Evolutionary conservation across 2,329 filamentous ascomycete genomes (phyloP).

Genomic region (Nemania sp.): DNA sequence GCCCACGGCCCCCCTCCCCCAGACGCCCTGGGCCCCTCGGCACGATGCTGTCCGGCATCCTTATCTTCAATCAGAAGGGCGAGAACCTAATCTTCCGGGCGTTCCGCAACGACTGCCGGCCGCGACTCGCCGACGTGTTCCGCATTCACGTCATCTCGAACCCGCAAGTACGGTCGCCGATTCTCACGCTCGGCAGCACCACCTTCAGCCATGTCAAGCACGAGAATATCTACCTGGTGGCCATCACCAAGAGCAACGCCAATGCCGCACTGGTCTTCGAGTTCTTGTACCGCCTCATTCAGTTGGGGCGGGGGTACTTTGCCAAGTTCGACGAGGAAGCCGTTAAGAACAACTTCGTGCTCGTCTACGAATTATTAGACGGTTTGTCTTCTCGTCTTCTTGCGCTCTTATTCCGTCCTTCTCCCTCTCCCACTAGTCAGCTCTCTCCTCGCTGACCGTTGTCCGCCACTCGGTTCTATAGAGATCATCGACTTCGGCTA

Average conservation of each 20-base stretch:
- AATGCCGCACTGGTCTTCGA: slow-evolving; percentile 98
- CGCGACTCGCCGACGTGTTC: slow-evolving; percentile 96
- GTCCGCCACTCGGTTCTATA: slow-evolving; percentile 40
- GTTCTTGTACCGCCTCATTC: slow-evolving; percentile 90
- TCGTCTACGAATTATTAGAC: slow-evolving; percentile 96
- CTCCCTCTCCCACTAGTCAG: not conserved
- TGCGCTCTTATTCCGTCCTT: not conserved
- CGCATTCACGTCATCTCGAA: slow-evolving; percentile 99
- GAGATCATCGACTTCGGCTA: slow-evolving; percentile 99
- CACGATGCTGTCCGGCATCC: slow-evolving; percentile 92
- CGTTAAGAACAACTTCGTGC: slow-evolving; percentile 99
- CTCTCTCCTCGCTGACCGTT: slow-evolving; percentile 1
- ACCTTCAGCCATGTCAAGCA: slow-evolving; percentile 99
- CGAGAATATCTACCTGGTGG: slow-evolving; percentile 98
- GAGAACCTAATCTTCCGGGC: slow-evolving; percentile 99
- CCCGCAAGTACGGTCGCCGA: slow-evolving; percentile 93
- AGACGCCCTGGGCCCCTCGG: too few relatives aligned
- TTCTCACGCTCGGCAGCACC: slow-evolving; percentile 93
- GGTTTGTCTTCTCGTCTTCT: slow-evolving; percentile 52
- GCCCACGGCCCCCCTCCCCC: not conserved
- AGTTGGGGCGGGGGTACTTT: slow-evolving; percentile 93
- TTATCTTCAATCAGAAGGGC: slow-evolving; percentile 99
- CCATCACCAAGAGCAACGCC: slow-evolving; percentile 97
- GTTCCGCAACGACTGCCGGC: slow-evolving; percentile 97
- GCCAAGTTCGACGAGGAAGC: slow-evolving; percentile 99